These are phyloP conservation scores for Flaveria linearis DNA, from an alignment of 129 eudicot genomes.

Conservation along the genomic window DNA sequence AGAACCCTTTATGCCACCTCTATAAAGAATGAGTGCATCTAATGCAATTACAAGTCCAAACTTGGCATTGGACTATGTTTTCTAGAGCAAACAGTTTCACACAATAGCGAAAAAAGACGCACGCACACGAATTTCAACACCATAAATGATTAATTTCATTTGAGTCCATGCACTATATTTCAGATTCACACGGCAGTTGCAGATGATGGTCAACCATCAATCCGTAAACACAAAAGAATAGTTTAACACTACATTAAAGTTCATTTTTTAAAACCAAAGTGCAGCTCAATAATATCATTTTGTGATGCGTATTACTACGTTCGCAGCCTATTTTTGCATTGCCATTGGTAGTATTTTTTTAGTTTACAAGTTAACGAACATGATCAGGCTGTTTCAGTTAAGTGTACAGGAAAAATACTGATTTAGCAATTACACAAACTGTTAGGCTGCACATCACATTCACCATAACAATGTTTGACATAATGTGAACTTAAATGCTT, in stretches of 20 bases:
- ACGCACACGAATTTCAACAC: neutral
- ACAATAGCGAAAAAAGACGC: no score
- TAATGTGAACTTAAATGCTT: neutral
- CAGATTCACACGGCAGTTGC: neutral
- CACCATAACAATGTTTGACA: neutral
- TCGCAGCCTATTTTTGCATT: neutral
- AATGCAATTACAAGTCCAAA: no score
- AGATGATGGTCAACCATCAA: neutral
- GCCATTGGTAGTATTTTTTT: neutral
- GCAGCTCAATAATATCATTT: neutral
- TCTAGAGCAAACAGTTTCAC: no score
- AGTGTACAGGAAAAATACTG: neutral
- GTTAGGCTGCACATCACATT: neutral
- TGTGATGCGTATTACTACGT: slow-evolving; percentile 5
- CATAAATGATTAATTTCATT: neutral
- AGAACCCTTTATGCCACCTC: no score
- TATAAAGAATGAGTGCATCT: no score
- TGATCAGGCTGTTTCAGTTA: neutral
- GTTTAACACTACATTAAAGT: neutral
- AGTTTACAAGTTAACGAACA: neutral
- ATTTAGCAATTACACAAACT: neutral
- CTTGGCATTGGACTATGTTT: no score
- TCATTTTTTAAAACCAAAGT: neutral
- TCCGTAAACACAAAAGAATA: neutral
- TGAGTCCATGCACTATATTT: neutral